A percentile compares a stretch with the other conserved stretches of the same genome.
Conservation (phyloP, 2,329 filamentous ascomycete genomes). For the Penicillium sp. region DNA sequence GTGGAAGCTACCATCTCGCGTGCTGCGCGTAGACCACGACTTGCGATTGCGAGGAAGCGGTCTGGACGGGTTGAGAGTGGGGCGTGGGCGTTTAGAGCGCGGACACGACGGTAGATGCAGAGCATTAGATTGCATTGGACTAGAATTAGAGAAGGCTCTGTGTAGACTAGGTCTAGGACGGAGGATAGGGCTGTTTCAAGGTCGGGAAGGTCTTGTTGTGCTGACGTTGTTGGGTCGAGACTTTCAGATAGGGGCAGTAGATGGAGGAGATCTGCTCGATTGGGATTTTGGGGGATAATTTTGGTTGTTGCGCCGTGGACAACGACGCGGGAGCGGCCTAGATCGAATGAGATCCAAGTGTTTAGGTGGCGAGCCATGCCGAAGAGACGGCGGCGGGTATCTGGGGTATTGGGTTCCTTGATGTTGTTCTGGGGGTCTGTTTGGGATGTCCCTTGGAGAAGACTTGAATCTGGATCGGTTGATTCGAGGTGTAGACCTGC, state of each 20-base stretch:
- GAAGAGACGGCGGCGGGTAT: conserved; percentile 47
- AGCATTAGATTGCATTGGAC: conserved; percentile 58
- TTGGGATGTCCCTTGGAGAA: conserved; percentile 1
- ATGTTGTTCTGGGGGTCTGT: background rate
- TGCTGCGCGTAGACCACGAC: conserved; percentile 49
- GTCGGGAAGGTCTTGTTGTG: conserved; percentile 41
- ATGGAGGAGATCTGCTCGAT: conserved; percentile 48
- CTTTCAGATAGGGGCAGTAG: conserved; percentile 55
- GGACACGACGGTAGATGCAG: conserved; percentile 56
- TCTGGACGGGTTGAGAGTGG: conserved; percentile 44
- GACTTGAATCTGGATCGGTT: conserved; percentile 8
- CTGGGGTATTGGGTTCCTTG: conserved; percentile 24
- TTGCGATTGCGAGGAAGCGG: conserved; percentile 48
- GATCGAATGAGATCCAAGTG: conserved; percentile 60
- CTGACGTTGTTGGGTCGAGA: conserved; percentile 51
- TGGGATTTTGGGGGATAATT: conserved; percentile 22
- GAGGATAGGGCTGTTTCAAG: conserved; percentile 45
- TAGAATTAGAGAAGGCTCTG: conserved; percentile 46
- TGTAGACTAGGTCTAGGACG: conserved; percentile 44
- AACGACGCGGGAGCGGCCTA: conserved; percentile 55
- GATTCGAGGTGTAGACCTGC: conserved; percentile 40
- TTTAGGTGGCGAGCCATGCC: conserved; percentile 59
- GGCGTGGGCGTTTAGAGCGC: conserved; percentile 49
- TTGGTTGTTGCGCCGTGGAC: conserved; percentile 47
- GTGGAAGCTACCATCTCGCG: conserved; percentile 46